These are phyloP conservation scores for Pseudohalonectria lignicola DNA, from an alignment of 2,329 filamentous ascomycete genomes.

Conservation along the genomic window DNA sequence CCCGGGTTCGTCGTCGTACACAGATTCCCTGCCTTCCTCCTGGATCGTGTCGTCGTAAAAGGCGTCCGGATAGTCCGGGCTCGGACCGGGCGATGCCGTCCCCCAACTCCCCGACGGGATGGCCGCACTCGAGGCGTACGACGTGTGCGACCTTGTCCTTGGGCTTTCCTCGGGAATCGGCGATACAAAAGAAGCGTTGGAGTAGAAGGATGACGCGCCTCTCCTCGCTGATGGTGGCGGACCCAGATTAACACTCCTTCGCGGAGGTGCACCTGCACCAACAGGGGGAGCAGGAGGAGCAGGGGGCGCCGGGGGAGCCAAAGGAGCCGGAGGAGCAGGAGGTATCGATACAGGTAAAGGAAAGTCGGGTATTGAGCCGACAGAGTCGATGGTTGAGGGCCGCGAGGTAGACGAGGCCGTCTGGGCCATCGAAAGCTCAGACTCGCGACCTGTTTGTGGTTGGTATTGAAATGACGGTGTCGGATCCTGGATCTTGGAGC, in stretches of 20 bases:
- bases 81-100: conserved; percentile 32
- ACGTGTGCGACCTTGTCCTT: conserved; percentile 45
- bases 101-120: conserved; percentile 57
- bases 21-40: conserved; percentile 29
- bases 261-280: conserved; percentile 14
- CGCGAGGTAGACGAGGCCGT: conserved; percentile 38
- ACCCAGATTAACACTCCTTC: conserved; percentile 43
- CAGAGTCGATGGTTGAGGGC: conserved; percentile 40
- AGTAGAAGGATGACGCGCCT: conserved; percentile 54
- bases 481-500: conserved; percentile 42
- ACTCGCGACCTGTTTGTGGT: conserved; percentile 23
- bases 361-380: conserved; percentile 49
- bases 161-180: conserved; percentile 66
- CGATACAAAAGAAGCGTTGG: conserved; percentile 55
- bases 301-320: background rate
- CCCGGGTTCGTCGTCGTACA: conserved; percentile 32
- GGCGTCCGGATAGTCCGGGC: conserved; percentile 33
- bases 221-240: conserved; percentile 50
- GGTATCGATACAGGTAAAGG: conserved; percentile 27
- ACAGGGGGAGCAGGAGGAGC: too few relatives aligned
- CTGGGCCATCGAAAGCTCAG: conserved; percentile 30
- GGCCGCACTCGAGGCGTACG: conserved; percentile 60
- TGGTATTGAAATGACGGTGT: conserved; percentile 41
- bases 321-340: conserved; percentile 1
- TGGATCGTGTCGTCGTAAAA: conserved; percentile 38